These are phyloP conservation scores for Misopates orontium DNA, from an alignment of 257 asterid genomes.

Conservation along the genomic window DNA sequence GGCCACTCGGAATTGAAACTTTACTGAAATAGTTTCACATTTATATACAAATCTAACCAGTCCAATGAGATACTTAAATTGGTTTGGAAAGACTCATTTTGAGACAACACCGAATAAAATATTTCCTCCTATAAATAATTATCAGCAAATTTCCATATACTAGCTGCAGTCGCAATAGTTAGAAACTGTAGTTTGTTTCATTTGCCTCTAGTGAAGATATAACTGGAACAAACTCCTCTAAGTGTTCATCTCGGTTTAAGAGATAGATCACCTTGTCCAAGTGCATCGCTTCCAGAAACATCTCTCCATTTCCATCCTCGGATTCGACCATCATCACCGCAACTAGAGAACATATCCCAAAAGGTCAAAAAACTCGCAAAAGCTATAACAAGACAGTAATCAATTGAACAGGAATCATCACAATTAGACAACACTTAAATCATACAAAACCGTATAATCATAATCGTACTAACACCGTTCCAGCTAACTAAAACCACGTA, in stretches of 20 bases:
- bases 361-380: constrained; percentile 15
- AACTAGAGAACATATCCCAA: constrained; percentile 51
- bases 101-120: constrained; percentile 1
- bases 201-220: not conserved
- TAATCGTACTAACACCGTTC: not conserved
- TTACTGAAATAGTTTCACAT: not conserved
- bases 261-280: constrained; percentile 49
- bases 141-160: constrained; percentile 12
- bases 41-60: not conserved
- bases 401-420: no score
- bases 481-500: constrained; percentile 6
- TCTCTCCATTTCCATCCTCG: constrained; percentile 93
- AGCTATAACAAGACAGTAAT: no score
- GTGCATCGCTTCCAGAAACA: constrained; percentile 39
- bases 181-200: not conserved
- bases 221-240: not conserved
- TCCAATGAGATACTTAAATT: not conserved
- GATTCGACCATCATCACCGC: constrained; percentile 96
- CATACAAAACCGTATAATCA: no score
- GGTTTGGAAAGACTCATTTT: constrained; percentile 1
- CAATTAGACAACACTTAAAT: no score
- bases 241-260: constrained; percentile 13
- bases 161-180: constrained; percentile 9
- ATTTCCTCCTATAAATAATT: not conserved
- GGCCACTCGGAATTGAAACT: not conserved